These are phyloP conservation scores for Wolfiporia cocos DNA, from an alignment of 1,284 basidiomycete genomes.

Conservation along the genomic window DNA sequence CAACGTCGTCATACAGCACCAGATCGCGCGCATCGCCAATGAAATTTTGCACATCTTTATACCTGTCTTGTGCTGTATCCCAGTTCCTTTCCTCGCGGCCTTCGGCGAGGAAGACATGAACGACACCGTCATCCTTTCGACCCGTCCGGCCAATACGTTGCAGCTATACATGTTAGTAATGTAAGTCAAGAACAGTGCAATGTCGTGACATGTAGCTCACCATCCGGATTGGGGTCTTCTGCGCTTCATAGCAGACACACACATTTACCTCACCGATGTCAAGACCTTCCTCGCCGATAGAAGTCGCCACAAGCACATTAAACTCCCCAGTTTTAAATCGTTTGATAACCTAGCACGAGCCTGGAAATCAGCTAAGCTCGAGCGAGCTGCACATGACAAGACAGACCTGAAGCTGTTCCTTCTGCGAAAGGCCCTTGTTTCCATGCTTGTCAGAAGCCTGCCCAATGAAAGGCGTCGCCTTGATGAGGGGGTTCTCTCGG, in stretches of 20 bases:
- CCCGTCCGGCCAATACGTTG: conserved; percentile 97
- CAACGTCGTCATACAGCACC: conserved; percentile 90
- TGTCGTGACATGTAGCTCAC: conserved; percentile 32
- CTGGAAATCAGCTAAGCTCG: conserved; percentile 2
- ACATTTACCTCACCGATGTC: conserved; percentile 99
- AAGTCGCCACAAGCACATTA: conserved; percentile 95
- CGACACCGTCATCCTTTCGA: conserved; percentile 84
- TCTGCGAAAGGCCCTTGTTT: conserved; percentile 86
- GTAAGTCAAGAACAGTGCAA: background rate
- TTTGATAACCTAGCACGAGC: conserved; percentile 58
- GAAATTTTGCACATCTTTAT: conserved; percentile 86
- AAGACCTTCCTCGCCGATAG: conserved; percentile 98
- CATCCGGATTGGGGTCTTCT: conserved; percentile 96
- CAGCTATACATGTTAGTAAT: conserved; percentile 44
- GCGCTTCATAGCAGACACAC: conserved; percentile 95
- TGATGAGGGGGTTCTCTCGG: conserved; percentile 66
- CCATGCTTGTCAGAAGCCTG: conserved; percentile 85
- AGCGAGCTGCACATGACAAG: background rate
- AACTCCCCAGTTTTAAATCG: conserved; percentile 85
- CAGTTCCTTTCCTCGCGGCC: conserved; percentile 90
- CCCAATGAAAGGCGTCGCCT: conserved; percentile 84
- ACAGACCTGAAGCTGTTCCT: conserved; percentile 81
- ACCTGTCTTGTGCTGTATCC: conserved; percentile 84
- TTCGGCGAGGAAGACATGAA: conserved; percentile 92
- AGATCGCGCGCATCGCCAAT: conserved; percentile 85